Evolutionary conservation across 805 yeast genomes (phyloP).

Genomic region (Candida saitoana): DNA sequence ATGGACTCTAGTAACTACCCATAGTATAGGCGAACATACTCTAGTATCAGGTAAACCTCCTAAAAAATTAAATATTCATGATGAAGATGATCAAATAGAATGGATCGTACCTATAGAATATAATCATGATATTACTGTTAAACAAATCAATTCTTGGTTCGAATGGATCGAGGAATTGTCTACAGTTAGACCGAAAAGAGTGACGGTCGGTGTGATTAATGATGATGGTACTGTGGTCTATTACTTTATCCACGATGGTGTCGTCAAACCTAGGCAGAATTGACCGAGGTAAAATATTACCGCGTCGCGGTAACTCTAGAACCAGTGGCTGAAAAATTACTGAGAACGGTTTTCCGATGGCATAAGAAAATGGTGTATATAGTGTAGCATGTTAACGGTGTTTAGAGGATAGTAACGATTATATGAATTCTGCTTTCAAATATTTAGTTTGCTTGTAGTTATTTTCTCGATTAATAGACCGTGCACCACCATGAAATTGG

Average conservation of each 20-base stretch:
- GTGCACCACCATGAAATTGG: no score
- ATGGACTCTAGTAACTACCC: slow-evolving; percentile 38
- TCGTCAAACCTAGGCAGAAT: slow-evolving; percentile 59
- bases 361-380: no score
- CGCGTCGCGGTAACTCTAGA: background rate
- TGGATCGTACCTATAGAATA: slow-evolving; percentile 42
- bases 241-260: slow-evolving; percentile 63
- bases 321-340: no score
- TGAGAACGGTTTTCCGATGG: no score
- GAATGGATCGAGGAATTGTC: slow-evolving; percentile 15
- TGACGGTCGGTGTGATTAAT: slow-evolving; percentile 54
- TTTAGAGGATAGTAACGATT: no score
- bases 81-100: slow-evolving; percentile 18
- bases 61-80: slow-evolving; percentile 19
- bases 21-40: slow-evolving; percentile 5
- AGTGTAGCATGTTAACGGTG: no score
- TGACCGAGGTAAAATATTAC: slow-evolving; percentile 14
- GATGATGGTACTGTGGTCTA: slow-evolving; percentile 71
- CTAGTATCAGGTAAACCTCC: slow-evolving; percentile 33
- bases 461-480: no score
- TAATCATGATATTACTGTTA: slow-evolving; percentile 28
- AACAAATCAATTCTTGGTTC: slow-evolving; percentile 40
- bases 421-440: no score
- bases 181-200: slow-evolving; percentile 34
- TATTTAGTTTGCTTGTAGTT: no score